These are phyloP conservation scores for Penicillium italicum DNA, from an alignment of 2,329 filamentous ascomycete genomes.

Conservation along the genomic window DNA sequence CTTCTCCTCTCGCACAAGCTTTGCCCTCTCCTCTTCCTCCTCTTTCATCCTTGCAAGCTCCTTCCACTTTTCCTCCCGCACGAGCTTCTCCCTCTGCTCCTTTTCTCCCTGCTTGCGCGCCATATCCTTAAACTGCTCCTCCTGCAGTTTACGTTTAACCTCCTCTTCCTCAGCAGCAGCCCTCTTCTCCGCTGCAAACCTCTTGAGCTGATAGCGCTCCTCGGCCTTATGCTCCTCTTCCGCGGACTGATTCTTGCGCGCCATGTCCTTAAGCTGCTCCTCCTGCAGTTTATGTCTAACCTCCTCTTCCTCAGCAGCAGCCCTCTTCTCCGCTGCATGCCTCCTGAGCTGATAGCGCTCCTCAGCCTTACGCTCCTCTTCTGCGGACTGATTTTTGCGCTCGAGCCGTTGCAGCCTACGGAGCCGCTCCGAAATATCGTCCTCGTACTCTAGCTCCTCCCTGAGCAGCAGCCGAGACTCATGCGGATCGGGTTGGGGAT, in stretches of 20 bases:
- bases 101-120: constrained; percentile 27
- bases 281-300: constrained; percentile 29
- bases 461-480: constrained; percentile 29
- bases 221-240: constrained; percentile 19
- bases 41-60: constrained; percentile 22
- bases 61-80: constrained; percentile 8
- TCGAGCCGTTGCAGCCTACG: constrained; percentile 36
- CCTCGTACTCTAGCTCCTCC: constrained; percentile 45
- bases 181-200: constrained; percentile 30
- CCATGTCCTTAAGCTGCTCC: constrained; percentile 32
- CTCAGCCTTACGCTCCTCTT: constrained; percentile 18
- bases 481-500: constrained; percentile 20
- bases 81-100: constrained; percentile 29
- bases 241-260: constrained; percentile 39
- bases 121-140: constrained; percentile 32
- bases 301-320: constrained; percentile 35
- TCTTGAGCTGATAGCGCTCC: constrained; percentile 17
- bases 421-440: constrained; percentile 39
- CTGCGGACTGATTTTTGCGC: constrained; percentile 38
- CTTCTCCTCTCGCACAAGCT: constrained; percentile 15
- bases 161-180: constrained; percentile 35
- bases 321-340: constrained; percentile 31
- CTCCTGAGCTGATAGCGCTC: constrained; percentile 17
- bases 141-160: constrained; percentile 27
- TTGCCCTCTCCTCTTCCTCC: constrained; percentile 32